Percentiles rank a stretch among this genome's conserved stretches.
Evolutionary conservation across 176 grass and related monocot species (phyloP).

Genomic region (Phyllostachys edulis): DNA sequence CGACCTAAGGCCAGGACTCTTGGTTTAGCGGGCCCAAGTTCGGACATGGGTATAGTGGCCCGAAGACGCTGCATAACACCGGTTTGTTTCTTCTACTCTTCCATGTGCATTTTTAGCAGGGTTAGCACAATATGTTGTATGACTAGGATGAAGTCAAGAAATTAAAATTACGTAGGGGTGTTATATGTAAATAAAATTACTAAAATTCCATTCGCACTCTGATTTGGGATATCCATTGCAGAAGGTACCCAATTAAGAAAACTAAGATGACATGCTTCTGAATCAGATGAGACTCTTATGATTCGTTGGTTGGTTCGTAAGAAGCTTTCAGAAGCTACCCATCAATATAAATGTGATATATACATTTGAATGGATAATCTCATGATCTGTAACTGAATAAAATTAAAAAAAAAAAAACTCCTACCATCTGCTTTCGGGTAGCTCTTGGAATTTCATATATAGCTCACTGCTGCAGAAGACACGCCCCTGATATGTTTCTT

Average conservation of each 20-base stretch:
- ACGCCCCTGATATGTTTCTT: too few species aligned
- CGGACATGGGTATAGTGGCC: too few species aligned
- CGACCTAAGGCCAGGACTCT: too few species aligned
- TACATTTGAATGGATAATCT: conserved; percentile 17
- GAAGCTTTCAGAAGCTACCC: not conserved
- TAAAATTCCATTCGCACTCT: not conserved
- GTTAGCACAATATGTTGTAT: not conserved
- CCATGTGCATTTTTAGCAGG: not conserved
- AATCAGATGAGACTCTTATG: not conserved
- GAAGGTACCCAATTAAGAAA: not conserved
- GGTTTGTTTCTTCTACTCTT: not conserved
- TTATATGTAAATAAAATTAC: not conserved
- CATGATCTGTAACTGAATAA: conserved; percentile 25
- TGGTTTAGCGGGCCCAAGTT: too few species aligned
- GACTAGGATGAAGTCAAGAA: not conserved
- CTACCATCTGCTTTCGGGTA: too few species aligned
- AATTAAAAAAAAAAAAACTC: not conserved
- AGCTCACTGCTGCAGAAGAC: too few species aligned
- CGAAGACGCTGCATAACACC: too few species aligned
- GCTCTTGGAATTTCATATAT: too few species aligned
- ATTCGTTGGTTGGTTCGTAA: not conserved
- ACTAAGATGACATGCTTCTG: not conserved
- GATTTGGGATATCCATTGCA: not conserved
- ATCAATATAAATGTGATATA: not conserved
- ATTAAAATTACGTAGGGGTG: not conserved